phyloP scores from a whole-genome alignment of 176 grass and related monocot genomes.

The Lolium perenne region DNA sequence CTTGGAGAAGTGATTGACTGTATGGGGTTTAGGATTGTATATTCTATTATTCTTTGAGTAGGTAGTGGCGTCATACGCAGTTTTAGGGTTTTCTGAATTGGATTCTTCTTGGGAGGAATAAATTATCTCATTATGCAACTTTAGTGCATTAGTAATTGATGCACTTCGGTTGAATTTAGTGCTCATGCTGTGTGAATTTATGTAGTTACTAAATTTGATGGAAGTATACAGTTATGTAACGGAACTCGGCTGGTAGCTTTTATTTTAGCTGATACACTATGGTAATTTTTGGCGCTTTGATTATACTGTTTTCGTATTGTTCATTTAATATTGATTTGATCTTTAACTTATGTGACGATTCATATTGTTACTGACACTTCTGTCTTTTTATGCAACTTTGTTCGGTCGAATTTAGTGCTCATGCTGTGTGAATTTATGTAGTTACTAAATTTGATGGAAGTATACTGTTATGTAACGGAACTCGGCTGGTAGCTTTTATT shows the following conservation, averaged over 20 bases:
- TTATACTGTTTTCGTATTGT: slow-evolving; percentile 4
- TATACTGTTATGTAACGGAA: neutral
- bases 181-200: neutral
- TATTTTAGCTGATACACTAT: slow-evolving; percentile 20
- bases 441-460: slow-evolving; percentile 6
- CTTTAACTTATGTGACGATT: neutral
- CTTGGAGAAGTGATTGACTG: neutral
- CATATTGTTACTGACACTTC: neutral
- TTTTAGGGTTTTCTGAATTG: neutral
- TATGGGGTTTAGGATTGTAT: neutral
- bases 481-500: slow-evolving; percentile 28
- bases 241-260: slow-evolving; percentile 10
- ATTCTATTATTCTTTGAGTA: slow-evolving; percentile 4
- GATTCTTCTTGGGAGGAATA: slow-evolving; percentile 7
- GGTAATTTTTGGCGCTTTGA: neutral
- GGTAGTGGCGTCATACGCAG: neutral
- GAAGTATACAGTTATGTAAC: neutral
- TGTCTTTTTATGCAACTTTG: neutral
- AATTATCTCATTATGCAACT: neutral
- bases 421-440: neutral
- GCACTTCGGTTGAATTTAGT: neutral
- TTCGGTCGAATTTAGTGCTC: slow-evolving; percentile 3
- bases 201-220: neutral
- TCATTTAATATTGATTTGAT: slow-evolving; percentile 7
- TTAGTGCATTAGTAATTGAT: neutral